Percentiles rank a stretch among this genome's conserved stretches.
phyloP scores from a whole-genome alignment of 2,329 filamentous ascomycete genomes.

The Fusarium fracticaudum region DNA sequence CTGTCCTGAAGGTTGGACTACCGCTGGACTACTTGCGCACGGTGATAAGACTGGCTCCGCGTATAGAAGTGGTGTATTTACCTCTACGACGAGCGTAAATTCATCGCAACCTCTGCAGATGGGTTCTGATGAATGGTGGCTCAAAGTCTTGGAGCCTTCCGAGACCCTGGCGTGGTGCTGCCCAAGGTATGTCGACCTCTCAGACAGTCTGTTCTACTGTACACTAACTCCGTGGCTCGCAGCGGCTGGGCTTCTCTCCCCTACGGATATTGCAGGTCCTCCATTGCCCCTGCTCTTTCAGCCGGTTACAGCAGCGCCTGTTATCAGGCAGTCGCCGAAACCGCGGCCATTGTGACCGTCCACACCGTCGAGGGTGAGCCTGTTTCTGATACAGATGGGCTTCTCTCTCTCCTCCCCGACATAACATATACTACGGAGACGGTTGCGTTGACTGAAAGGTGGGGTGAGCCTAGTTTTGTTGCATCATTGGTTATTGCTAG shows the following conservation, averaged over 20 bases:
- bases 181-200: constrained; percentile 21
- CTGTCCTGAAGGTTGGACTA: constrained; percentile 41
- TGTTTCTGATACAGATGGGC: neutral
- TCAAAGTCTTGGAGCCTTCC: constrained; percentile 10
- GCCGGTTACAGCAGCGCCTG: neutral
- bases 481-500: neutral
- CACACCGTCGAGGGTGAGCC: constrained; percentile 17
- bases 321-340: neutral
- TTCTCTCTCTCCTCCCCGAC: neutral
- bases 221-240: neutral
- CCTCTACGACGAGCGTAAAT: neutral
- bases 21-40: constrained; percentile 27
- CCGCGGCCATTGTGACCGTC: neutral
- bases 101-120: neutral
- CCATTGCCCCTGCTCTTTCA: neutral
- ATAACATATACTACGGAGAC: neutral
- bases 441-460: neutral
- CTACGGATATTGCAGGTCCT: constrained; percentile 19
- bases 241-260: constrained; percentile 24
- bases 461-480: neutral
- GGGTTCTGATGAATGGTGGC: neutral
- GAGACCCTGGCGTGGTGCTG: constrained; percentile 40
- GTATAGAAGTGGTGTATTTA: constrained; percentile 20
- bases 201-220: neutral
- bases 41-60: neutral